Percentiles rank a stretch among this genome's conserved stretches.
Conservation (phyloP, 768 basidiomycete species). For the Pleurotus salmoneostramineus region DNA sequence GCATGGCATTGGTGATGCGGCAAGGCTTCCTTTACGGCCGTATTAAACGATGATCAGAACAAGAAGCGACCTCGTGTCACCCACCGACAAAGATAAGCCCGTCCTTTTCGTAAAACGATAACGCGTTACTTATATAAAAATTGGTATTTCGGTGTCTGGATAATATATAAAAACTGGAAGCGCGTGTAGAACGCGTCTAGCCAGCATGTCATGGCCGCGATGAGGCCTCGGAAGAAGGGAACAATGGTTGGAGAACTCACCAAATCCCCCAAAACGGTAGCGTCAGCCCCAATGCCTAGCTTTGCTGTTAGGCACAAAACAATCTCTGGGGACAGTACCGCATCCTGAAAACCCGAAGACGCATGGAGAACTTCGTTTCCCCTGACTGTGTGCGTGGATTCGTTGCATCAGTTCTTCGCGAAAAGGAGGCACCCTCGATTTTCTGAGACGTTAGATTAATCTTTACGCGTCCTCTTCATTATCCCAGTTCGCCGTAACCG, state of each 20-base stretch:
- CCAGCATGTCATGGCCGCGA: background rate
- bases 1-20: conserved; percentile 1
- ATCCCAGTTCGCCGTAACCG: conserved; percentile 4
- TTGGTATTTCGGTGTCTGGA: background rate
- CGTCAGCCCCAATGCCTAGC: background rate
- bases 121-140: background rate
- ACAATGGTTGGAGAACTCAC: background rate
- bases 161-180: background rate
- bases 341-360: background rate
- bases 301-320: no score
- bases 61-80: conserved; percentile 6
- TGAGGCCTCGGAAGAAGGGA: background rate
- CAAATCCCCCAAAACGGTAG: background rate
- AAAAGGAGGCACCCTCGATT: conserved; percentile 1
- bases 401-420: background rate
- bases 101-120: conserved; percentile 3
- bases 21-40: background rate
- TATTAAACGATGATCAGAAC: background rate
- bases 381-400: background rate
- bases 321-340: background rate
- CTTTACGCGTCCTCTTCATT: conserved; percentile 3
- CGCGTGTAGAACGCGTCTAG: background rate
- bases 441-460: background rate
- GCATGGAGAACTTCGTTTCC: background rate
- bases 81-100: conserved; percentile 7